These are phyloP conservation scores for Aspergillus aculeatinus DNA, from an alignment of 2,329 filamentous ascomycete genomes.

Conservation along the genomic window DNA sequence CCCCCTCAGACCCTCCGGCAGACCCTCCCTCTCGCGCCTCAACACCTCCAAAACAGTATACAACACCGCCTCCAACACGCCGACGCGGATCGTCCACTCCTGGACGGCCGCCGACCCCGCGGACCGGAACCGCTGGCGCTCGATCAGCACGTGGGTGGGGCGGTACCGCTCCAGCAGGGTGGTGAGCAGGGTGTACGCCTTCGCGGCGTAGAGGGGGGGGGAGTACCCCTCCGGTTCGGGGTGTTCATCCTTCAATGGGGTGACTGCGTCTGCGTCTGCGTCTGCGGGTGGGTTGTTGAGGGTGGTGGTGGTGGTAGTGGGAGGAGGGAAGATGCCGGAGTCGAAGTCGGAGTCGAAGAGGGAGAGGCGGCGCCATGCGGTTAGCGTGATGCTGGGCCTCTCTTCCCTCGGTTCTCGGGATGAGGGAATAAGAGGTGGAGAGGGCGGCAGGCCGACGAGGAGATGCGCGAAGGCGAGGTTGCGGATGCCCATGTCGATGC, in stretches of 20 bases:
- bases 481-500: slow-evolving; percentile 80
- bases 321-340: too few relatives aligned
- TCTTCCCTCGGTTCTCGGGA: too few relatives aligned
- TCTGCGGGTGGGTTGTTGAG: neutral
- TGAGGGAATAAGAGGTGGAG: too few relatives aligned
- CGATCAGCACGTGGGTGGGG: slow-evolving; percentile 71
- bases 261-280: neutral
- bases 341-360: slow-evolving; percentile 33
- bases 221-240: slow-evolving; percentile 44
- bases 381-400: slow-evolving; percentile 22
- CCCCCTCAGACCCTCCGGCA: neutral
- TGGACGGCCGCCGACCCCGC: slow-evolving; percentile 64
- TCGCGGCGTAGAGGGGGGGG: slow-evolving; percentile 53
- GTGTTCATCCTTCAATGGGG: neutral
- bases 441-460: slow-evolving; percentile 27
- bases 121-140: slow-evolving; percentile 64
- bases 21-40: slow-evolving; percentile 28
- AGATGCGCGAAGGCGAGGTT: slow-evolving; percentile 75
- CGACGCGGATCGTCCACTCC: slow-evolving; percentile 82
- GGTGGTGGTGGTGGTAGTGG: too few relatives aligned
- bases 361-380: slow-evolving; percentile 44
- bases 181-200: slow-evolving; percentile 57
- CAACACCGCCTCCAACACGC: slow-evolving; percentile 78
- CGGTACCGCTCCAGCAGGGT: slow-evolving; percentile 50
- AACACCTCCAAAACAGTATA: slow-evolving; percentile 67